These are phyloP conservation scores for Liquidambar formosana DNA, from an alignment of 164 flowering plant genomes.

Conservation along the genomic window DNA sequence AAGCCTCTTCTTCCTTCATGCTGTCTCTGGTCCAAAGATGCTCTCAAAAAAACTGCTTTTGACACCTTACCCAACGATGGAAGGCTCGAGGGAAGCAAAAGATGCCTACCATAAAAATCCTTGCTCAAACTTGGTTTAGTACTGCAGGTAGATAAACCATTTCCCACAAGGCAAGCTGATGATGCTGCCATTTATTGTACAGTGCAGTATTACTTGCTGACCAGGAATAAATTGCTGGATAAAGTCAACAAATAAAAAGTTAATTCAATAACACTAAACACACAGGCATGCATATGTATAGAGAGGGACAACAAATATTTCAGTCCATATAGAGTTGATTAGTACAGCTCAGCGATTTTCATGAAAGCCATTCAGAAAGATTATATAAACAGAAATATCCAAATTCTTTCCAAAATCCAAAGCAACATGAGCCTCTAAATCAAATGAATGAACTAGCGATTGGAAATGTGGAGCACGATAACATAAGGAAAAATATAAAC, in stretches of 20 bases:
- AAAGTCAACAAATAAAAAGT: background rate
- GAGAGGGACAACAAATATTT: too few relatives aligned
- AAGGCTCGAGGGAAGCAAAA: slow-evolving; percentile 34
- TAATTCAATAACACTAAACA: background rate
- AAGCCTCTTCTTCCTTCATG: slow-evolving; percentile 75
- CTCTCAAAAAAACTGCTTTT: slow-evolving; percentile 43
- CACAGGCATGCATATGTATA: too few relatives aligned
- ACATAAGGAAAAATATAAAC: too few relatives aligned
- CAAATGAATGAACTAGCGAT: too few relatives aligned
- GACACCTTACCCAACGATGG: slow-evolving; percentile 39
- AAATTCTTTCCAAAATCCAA: too few relatives aligned
- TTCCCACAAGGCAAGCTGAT: slow-evolving; percentile 70
- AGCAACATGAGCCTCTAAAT: too few relatives aligned
- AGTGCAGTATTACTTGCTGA: slow-evolving; percentile 6
- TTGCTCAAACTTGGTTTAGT: slow-evolving; percentile 38
- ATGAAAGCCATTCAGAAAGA: too few relatives aligned
- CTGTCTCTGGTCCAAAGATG: slow-evolving; percentile 54
- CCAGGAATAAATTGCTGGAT: background rate
- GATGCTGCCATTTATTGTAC: slow-evolving; percentile 64
- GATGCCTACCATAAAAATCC: slow-evolving; percentile 44
- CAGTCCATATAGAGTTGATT: too few relatives aligned
- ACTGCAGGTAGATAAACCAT: slow-evolving; percentile 45
- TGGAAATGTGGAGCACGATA: too few relatives aligned
- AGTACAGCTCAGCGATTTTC: too few relatives aligned
- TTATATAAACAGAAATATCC: too few relatives aligned